Conservation (phyloP, 306 rosid species). For the Cucumis sativus region Cucumber_9930_V3 NC_026660.2:2006001-2006500, state of each 20-base stretch:
- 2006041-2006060: neutral
- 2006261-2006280: too few species aligned
- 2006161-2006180: neutral
- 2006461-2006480: neutral
- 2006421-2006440: neutral
- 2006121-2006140: neutral
- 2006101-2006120: neutral
- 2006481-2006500: slow-evolving; percentile 6
- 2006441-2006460: neutral
- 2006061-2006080: neutral
- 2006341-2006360: neutral
- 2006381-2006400: neutral
- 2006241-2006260: too few species aligned
- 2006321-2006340: neutral
- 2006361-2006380: neutral
- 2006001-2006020: neutral
- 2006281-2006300: neutral
- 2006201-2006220: neutral
- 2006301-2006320: neutral
- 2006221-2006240: neutral
- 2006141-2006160: neutral
- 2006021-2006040: neutral
- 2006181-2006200: neutral
- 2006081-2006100: neutral
- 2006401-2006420: slow-evolving; percentile 2